Base-by-base conservation (phyloP, 2,329 filamentous ascomycete genomes). In the Clarireedia paspali region DNA sequence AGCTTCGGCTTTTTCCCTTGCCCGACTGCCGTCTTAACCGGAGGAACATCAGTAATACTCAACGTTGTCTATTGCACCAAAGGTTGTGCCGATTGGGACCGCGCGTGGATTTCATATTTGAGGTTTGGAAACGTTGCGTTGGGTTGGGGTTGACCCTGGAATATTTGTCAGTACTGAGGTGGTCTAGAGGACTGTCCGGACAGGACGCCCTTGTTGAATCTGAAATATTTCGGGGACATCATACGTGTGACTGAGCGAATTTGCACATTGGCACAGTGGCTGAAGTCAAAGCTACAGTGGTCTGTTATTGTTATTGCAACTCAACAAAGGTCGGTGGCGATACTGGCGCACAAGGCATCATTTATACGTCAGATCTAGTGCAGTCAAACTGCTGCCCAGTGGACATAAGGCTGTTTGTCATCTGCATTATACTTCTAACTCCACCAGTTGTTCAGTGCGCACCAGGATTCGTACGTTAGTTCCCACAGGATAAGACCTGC, bases 371-470 rank as follows among this genome's bases (percentile, higher is more conserved):
- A 59, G 48, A 55, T 45, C 36, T 55, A 57, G 56, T 51, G 50
- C 57, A 56, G 57, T 47, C 42, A 47, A 53, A 53, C 39, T 47
- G 47, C 47, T 60, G 58, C 59, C 62, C 54, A 63, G 59, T 62
- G 65, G 62, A 60, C 57, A 60, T 62, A 64, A 60, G 57, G 56
- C 51, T 60, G 53, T 57, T 58, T 42, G 58, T 58, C 56, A 65
- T 61, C 61, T 65, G 65, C 61, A 64, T 36, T 53, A 50, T 50
- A 47, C 57, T 52, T 51, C 60, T 65, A 63, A 62, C 56, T 65
- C 60, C 63, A 62, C 59, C 60, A 63, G 50, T 64, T 36, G 58
- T 54, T 51, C 44, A 47, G 23, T 26, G 20, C 53, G 42, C 44
- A 57, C 55, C 50, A 56, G 57, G 59, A 51, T 44, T 46, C 17